These are phyloP conservation scores for Naganishia onofrii DNA, from an alignment of 768 basidiomycete genomes.

Conservation along the genomic window DNA sequence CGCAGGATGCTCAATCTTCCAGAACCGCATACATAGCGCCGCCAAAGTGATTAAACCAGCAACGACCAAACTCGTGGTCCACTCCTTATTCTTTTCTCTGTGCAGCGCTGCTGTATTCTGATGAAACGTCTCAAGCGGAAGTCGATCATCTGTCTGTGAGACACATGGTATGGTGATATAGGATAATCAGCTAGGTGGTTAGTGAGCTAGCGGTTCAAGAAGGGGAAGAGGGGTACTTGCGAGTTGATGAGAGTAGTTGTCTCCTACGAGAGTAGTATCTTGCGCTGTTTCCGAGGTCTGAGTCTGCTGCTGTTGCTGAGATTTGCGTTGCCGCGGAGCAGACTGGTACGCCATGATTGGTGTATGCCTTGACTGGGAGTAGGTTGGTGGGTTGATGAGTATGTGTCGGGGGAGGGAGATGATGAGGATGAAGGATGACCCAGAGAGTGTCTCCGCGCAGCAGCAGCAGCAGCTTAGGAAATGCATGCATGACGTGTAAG, in stretches of 20 bases:
- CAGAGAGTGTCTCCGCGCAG: too few species aligned
- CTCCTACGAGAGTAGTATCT: background rate
- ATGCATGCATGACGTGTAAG: conserved; percentile 4
- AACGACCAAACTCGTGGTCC: conserved; percentile 6
- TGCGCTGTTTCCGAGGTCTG: background rate
- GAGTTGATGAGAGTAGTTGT: background rate
- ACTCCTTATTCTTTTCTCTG: background rate
- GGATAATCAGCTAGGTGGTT: background rate
- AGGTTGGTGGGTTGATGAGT: background rate
- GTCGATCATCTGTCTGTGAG: background rate
- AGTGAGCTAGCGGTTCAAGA: background rate
- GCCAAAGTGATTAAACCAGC: conserved; percentile 47
- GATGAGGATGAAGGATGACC: background rate
- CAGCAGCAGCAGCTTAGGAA: background rate
- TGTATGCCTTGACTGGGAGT: background rate
- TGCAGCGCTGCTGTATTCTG: background rate
- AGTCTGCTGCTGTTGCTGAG: conserved; percentile 3
- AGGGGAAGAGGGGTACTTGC: background rate
- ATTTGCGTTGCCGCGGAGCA: background rate
- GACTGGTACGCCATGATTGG: conserved; percentile 8
- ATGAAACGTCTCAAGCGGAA: conserved; percentile 9
- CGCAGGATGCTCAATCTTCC: conserved; percentile 73
- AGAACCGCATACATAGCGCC: conserved; percentile 62
- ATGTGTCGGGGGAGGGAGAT: background rate
- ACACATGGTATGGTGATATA: background rate